Evolutionary conservation across 495 filamentous ascomycete species (phyloP), one percentile per base, ranked within the genome.

Genomic region (Rhizodiscina lignyota): DNA sequence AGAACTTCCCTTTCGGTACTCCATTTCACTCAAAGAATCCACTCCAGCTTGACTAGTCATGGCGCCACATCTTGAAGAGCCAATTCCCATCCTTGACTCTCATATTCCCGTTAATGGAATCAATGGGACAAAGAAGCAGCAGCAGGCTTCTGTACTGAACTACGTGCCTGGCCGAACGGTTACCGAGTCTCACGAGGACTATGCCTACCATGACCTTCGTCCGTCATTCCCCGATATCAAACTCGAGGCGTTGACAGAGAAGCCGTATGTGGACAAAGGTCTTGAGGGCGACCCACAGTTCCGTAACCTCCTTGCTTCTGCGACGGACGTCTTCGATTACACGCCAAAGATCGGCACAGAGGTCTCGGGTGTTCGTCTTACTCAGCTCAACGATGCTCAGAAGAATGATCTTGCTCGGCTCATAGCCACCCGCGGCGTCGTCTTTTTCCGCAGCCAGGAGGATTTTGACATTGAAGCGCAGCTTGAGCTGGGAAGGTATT

Each of bases 341-440:
- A 79, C 66, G 4, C 75, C 75, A 12, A 71, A 74, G 30, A 73
- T 82, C 41, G 77, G 80, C 36, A 83, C 77, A 0, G 79, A 84
- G 47, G 57, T 86, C 39, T 61, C 68, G 30, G 79, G 79, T 1
- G 59, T 83, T 6, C 67, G 81, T 44, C 69, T 86, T 6, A 64
- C 70, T 8, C 64, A 67, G 37, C 63, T 86, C 30, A 74, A 59
- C 4, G 69, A 80, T 43, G 63, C 61, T 1, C 77, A 82, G 45
- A 79, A 77, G 51, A 72, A 84, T 48, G 80, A 86, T 34, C 63
- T 84, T 2, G 80, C 80, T 2, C 63, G 76, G 4, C 55, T 86
- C 26, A 68, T 83, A 37, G 70, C 80, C 18, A 72, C 67, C 33
- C 64, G 79, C 20, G 77, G 79, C 5, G 77, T 83, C 3, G 77